Base-by-base conservation (phyloP, 257 asterid species). In the Ocimum tenuiflorum region DNA sequence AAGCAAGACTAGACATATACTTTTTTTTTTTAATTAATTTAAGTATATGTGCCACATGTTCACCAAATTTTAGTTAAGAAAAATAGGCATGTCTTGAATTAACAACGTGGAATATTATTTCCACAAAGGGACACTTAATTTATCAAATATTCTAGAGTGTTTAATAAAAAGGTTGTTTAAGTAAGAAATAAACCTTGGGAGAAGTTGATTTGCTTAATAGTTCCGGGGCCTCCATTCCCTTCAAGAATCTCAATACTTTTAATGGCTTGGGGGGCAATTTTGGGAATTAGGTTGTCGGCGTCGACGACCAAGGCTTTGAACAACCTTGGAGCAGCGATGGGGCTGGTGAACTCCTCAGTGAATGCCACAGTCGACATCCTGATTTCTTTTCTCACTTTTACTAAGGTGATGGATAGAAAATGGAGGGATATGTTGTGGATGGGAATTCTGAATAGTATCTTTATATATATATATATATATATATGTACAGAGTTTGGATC, bases 171-270 rank as follows among this genome's bases (percentile, higher is more conserved):
- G 12, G 0, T 1, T 63, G n/a, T 14, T 13, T 41, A 12, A 29
- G 38, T n/a, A 49, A 35, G 24, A 4, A 39, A 41, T 64, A 0
- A 1, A 48, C 82, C 88, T 77, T 79, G 47, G 12, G 71, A 72
- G 54, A 83, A 80, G 52, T 75, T 78, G 53, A 76, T 65, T 20
- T 48, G 65, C 79, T 83, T 83, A 60, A 83, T 73, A 48, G 84
- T 73, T 57, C 88, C 86, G 0, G 78, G 76, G 22, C 86, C 84
- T 19, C 86, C 86, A 48, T 78, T 70, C 3, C 86, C 84, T 64
- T 73, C 71, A 36, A 78, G 51, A 47, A 55, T 83, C 67, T 83
- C 86, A 8, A 83, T 31, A 36, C 20, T 78, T 47, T 81, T 74
- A 1, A 81, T 36, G 9, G 82, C 65, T 41, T 80, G 81, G 19